A percentile compares a stretch with the other conserved stretches of the same genome.
These are phyloP conservation scores for Yamadazyma diospyri DNA, from an alignment of 1,139 yeast species.

Conservation along the genomic window DNA sequence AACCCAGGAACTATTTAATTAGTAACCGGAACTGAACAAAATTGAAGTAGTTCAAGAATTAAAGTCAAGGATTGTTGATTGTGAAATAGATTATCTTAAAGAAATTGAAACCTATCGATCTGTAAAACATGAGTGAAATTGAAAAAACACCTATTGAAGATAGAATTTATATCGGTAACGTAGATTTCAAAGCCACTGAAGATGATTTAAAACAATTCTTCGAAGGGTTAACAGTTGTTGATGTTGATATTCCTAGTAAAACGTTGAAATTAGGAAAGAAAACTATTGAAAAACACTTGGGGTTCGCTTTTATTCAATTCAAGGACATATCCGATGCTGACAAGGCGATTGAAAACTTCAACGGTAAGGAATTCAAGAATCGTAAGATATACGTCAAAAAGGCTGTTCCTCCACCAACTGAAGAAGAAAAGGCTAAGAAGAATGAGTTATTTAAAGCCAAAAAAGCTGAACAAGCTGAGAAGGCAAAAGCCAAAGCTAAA, in stretches of 20 bases:
- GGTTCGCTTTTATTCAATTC: constrained; percentile 56
- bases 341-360: constrained; percentile 41
- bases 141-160: constrained; percentile 34
- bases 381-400: constrained; percentile 48
- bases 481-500: constrained; percentile 18
- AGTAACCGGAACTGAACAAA: not conserved
- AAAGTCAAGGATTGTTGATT: not conserved
- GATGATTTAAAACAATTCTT: constrained; percentile 46
- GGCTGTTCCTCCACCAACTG: constrained; percentile 52
- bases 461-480: constrained; percentile 23
- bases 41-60: not conserved
- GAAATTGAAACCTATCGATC: too few species aligned
- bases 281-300: constrained; percentile 39
- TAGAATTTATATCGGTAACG: constrained; percentile 51
- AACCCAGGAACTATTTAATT: constrained; percentile 1
- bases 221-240: constrained; percentile 32
- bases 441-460: constrained; percentile 36
- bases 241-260: constrained; percentile 42
- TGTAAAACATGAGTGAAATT: constrained; percentile 13
- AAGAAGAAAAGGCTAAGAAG: constrained; percentile 42
- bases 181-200: constrained; percentile 51
- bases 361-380: constrained; percentile 44
- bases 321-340: constrained; percentile 46
- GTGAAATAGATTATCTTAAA: too few species aligned
- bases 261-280: constrained; percentile 29